A percentile compares a stretch with the other conserved stretches of the same genome.
phyloP scores from a whole-genome alignment of 2,329 filamentous ascomycete genomes.

The Aphanoascus verrucosus region DNA sequence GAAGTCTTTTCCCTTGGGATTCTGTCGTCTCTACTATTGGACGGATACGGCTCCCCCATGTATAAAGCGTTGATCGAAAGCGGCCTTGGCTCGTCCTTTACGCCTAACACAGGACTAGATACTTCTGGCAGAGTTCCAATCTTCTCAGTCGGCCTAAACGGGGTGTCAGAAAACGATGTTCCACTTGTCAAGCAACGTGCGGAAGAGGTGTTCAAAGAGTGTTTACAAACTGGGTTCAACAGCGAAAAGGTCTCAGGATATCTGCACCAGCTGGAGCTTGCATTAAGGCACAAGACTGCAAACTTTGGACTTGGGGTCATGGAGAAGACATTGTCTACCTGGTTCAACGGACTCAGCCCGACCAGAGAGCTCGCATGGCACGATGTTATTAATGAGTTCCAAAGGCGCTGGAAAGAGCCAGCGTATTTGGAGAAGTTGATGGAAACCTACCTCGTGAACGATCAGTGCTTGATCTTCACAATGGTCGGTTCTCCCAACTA shows the following conservation, averaged over 20 bases:
- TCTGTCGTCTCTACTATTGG: slow-evolving; percentile 72
- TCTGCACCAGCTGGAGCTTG: slow-evolving; percentile 86
- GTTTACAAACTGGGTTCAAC: slow-evolving; percentile 68
- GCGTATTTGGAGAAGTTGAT: slow-evolving; percentile 75
- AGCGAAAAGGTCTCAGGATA: slow-evolving; percentile 85
- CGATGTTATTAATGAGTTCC: slow-evolving; percentile 72
- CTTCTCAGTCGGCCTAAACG: slow-evolving; percentile 82
- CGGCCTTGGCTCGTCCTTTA: slow-evolving; percentile 84
- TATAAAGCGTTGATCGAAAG: slow-evolving; percentile 83
- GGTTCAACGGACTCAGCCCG: slow-evolving; percentile 92
- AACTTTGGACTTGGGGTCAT: slow-evolving; percentile 88
- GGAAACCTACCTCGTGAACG: slow-evolving; percentile 81
- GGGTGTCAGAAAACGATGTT: slow-evolving; percentile 73
- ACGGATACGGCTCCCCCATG: slow-evolving; percentile 89
- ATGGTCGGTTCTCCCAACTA: slow-evolving; percentile 79
- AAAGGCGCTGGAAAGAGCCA: slow-evolving; percentile 60
- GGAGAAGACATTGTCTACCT: slow-evolving; percentile 76
- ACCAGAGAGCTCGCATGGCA: slow-evolving; percentile 90
- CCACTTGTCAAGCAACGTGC: slow-evolving; percentile 65
- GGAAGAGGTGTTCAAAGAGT: slow-evolving; percentile 59
- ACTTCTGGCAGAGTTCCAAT: slow-evolving; percentile 64
- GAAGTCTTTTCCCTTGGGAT: slow-evolving; percentile 82
- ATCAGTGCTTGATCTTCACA: slow-evolving; percentile 80
- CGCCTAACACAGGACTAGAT: slow-evolving; percentile 88
- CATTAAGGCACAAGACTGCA: slow-evolving; percentile 89